phyloP scores from a whole-genome alignment of 345 rosid species.

The Syzygium jambos region DNA sequence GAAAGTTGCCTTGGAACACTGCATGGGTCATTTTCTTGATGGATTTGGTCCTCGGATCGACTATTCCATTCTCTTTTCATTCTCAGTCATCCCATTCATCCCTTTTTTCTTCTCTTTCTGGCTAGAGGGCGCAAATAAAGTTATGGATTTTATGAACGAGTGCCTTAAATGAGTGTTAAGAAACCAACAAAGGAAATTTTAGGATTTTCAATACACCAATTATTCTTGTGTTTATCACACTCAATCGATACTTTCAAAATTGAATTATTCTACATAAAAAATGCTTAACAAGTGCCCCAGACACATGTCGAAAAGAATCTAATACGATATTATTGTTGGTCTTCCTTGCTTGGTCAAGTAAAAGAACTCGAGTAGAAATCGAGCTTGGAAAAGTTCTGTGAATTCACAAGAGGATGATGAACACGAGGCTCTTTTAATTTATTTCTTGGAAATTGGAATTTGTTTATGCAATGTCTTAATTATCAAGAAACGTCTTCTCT shows the following conservation, averaged over 20 bases:
- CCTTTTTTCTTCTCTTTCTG: not conserved
- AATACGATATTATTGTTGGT: not conserved
- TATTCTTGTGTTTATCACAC: not conserved
- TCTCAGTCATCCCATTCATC: not conserved
- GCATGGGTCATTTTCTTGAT: not conserved
- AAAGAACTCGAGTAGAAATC: not conserved
- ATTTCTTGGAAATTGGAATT: not conserved
- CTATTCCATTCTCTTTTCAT: not conserved
- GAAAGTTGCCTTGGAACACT: not conserved
- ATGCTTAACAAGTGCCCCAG: accelerated
- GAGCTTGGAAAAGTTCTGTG: not conserved
- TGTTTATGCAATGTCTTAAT: not conserved
- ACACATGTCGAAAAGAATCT: not conserved
- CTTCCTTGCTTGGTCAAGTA: not conserved
- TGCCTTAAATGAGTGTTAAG: not conserved
- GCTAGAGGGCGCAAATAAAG: not conserved
- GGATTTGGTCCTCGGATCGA: not conserved
- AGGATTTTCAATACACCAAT: not conserved
- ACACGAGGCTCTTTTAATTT: not conserved
- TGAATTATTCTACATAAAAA: not conserved
- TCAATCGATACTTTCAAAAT: not conserved
- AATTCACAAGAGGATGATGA: not conserved
- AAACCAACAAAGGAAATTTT: accelerated
- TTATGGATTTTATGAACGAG: not conserved
- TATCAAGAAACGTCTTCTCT: not conserved